A percentile compares a stretch with the other conserved stretches of the same genome.
Evolutionary conservation across 176 grass and related monocot genomes (phyloP).

Genomic region (Zoysia pacifica): DNA sequence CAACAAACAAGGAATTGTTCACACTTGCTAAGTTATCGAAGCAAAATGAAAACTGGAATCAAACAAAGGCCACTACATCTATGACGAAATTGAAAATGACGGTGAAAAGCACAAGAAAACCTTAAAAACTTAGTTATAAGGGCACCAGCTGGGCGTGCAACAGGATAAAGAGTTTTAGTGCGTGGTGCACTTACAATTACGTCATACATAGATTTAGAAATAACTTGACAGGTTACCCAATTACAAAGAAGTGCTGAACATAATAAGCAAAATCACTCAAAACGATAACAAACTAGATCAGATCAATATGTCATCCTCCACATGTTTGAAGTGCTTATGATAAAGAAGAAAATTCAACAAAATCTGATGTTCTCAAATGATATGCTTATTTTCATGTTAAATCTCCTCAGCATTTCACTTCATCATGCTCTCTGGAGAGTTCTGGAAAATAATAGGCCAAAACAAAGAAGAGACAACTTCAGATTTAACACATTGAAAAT

Average conservation of each 20-base stretch:
- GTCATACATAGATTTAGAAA: conserved; percentile 7
- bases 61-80: conserved; percentile 12
- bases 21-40: background rate
- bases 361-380: conserved; percentile 42
- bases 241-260: background rate
- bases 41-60: conserved; percentile 27
- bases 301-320: conserved; percentile 8
- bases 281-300: conserved; percentile 28
- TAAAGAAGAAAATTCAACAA: conserved; percentile 27
- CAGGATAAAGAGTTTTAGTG: conserved; percentile 29
- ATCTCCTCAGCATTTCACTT: conserved; percentile 53
- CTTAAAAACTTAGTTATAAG: conserved; percentile 40
- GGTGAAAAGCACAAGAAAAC: conserved; percentile 40
- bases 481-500: background rate
- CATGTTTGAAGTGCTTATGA: conserved; percentile 16
- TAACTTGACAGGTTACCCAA: conserved; percentile 33
- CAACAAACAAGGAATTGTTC: background rate
- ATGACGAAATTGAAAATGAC: conserved; percentile 22
- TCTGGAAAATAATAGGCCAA: conserved; percentile 18
- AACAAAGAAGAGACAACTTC: conserved; percentile 31
- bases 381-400: conserved; percentile 53
- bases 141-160: conserved; percentile 8
- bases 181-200: conserved; percentile 21
- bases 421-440: conserved; percentile 42
- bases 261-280: background rate